A percentile compares a stretch with the other conserved stretches of the same genome.
These are phyloP conservation scores for Tetratostichococcus sp. DNA, from an alignment of 139 green algal genomes.

Conservation along the genomic window DNA sequence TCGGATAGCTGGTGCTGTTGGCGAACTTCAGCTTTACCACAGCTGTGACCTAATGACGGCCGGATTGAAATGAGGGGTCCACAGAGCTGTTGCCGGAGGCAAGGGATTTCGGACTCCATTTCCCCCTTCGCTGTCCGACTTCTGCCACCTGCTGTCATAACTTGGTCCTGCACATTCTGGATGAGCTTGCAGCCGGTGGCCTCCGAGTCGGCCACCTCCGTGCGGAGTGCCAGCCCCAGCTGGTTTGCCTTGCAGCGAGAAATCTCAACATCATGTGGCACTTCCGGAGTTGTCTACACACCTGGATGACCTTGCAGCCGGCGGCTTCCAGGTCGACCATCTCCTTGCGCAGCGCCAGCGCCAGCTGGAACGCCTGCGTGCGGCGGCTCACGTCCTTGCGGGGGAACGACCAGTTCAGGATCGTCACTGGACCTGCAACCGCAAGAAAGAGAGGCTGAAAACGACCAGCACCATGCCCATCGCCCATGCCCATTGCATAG, in stretches of 20 bases:
- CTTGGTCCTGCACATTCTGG: background rate
- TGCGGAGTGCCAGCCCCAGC: too few relatives aligned
- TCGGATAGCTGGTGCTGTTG: background rate
- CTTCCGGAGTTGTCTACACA: slow-evolving; percentile 9
- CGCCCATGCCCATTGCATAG: too few relatives aligned
- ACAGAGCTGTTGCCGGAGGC: too few relatives aligned
- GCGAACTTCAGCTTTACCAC: background rate
- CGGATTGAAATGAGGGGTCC: background rate
- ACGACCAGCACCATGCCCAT: too few relatives aligned
- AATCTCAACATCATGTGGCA: too few relatives aligned
- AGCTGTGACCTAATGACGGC: too few relatives aligned
- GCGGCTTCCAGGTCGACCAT: slow-evolving; percentile 75
- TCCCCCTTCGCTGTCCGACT: too few relatives aligned
- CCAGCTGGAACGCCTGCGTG: slow-evolving; percentile 73
- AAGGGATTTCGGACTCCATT: too few relatives aligned
- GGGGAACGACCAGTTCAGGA: slow-evolving; percentile 92
- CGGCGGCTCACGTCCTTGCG: slow-evolving; percentile 72
- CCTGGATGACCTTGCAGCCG: slow-evolving; percentile 81
- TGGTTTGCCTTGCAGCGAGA: too few relatives aligned
- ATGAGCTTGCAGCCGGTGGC: background rate
- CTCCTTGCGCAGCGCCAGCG: slow-evolving; percentile 73
- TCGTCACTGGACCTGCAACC: slow-evolving; percentile 78
- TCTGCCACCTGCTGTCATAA: too few relatives aligned
- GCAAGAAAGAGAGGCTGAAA: too few relatives aligned
- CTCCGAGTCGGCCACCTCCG: background rate